Evolutionary conservation across 2,329 filamentous ascomycete genomes (phyloP).

Genomic region (Penicillium thymicola): DNA sequence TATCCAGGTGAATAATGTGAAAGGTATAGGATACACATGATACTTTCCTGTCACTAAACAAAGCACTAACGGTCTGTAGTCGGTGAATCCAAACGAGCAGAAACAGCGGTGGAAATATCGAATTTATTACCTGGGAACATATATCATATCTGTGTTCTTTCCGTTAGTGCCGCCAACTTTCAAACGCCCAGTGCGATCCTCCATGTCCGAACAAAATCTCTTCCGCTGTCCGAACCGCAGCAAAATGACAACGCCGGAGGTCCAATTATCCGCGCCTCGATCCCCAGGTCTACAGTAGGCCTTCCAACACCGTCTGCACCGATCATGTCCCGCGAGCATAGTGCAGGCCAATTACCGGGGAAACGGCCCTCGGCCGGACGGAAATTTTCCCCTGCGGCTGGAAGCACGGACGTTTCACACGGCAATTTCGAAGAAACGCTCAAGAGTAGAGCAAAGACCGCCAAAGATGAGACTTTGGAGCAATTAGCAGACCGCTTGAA

Average conservation of each 20-base stretch:
- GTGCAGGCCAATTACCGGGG: slow-evolving; percentile 50
- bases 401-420: slow-evolving; percentile 39
- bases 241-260: slow-evolving; percentile 33
- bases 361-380: slow-evolving; percentile 70
- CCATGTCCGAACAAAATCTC: slow-evolving; percentile 69
- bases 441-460: slow-evolving; percentile 42
- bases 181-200: slow-evolving; percentile 84
- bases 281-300: slow-evolving; percentile 52
- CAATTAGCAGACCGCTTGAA: slow-evolving; percentile 81
- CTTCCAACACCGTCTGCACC: slow-evolving; percentile 60
- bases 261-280: slow-evolving; percentile 51
- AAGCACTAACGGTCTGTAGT: slow-evolving; percentile 50
- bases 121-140: slow-evolving; percentile 82
- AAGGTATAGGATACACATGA: slow-evolving; percentile 54
- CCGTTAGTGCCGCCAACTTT: slow-evolving; percentile 87
- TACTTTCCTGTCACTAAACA: slow-evolving; percentile 4
- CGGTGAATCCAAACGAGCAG: slow-evolving; percentile 75
- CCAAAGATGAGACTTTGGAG: slow-evolving; percentile 66
- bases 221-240: slow-evolving; percentile 40
- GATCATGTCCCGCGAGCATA: slow-evolving; percentile 64
- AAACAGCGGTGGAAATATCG: slow-evolving; percentile 87
- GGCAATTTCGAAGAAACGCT: slow-evolving; percentile 40
- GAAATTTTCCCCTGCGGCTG: slow-evolving; percentile 70
- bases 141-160: slow-evolving; percentile 90
- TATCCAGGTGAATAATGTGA: slow-evolving; percentile 89